A percentile compares a stretch with the other conserved stretches of the same genome.
Conservation (phyloP, 345 rosid genomes). For the Geranium brycei region DNA sequence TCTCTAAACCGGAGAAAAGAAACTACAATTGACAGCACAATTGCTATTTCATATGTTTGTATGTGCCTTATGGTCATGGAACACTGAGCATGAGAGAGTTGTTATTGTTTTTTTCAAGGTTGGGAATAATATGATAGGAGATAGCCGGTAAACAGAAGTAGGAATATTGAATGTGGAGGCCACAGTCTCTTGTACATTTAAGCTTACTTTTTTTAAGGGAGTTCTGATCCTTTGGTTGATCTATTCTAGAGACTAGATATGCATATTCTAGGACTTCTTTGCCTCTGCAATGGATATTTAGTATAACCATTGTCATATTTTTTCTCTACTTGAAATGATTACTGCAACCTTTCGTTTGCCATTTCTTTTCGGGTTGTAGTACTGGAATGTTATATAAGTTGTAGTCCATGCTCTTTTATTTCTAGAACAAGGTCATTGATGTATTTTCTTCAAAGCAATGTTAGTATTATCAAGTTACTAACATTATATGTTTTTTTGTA, state of each 20-base stretch:
- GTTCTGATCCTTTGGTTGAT: too few species aligned
- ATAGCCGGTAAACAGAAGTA: not conserved
- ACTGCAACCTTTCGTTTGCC: too few species aligned
- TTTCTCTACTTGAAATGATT: not conserved
- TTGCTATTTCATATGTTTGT: too few species aligned
- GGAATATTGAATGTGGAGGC: not conserved
- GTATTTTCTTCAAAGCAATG: not conserved
- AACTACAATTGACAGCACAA: too few species aligned
- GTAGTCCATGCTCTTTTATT: not conserved
- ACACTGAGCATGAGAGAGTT: not conserved
- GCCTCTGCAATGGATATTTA: not conserved
- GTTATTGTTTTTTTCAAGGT: not conserved
- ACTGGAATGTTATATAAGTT: not conserved
- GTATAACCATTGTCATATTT: not conserved
- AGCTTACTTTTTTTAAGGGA: not conserved
- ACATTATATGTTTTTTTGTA: slow-evolving; percentile 29
- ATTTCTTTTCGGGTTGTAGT: not conserved
- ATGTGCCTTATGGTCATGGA: not conserved
- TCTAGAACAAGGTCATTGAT: not conserved
- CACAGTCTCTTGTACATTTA: not conserved
- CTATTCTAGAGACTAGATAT: not conserved
- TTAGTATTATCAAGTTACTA: not conserved
- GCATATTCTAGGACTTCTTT: not conserved
- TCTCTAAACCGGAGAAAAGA: not conserved
- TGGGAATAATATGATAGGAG: not conserved